Conservation (phyloP, 2,329 filamentous ascomycete species). For the Microdochium paspali region DNA sequence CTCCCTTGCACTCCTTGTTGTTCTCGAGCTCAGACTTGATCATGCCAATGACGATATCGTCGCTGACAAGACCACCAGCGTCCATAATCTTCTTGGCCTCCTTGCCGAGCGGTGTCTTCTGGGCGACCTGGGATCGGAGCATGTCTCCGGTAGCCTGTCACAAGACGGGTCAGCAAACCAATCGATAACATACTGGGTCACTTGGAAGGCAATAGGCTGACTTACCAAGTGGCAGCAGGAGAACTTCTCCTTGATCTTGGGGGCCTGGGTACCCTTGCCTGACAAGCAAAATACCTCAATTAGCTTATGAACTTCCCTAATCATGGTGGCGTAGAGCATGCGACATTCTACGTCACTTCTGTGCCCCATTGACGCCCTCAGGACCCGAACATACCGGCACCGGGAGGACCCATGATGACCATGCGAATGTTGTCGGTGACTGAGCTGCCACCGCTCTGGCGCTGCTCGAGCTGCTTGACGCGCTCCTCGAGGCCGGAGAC, state of each 20-base stretch:
- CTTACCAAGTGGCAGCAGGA: slow-evolving; percentile 92
- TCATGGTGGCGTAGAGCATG: background rate
- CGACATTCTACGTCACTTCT: no score
- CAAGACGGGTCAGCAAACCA: background rate
- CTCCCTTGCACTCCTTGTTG: slow-evolving; percentile 93
- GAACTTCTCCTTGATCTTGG: slow-evolving; percentile 97
- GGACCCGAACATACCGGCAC: slow-evolving; percentile 88
- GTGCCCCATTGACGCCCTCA: no score
- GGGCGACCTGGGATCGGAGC: slow-evolving; percentile 95
- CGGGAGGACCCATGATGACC: slow-evolving; percentile 95
- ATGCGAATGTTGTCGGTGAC: slow-evolving; percentile 70
- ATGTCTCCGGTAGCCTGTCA: slow-evolving; percentile 91
- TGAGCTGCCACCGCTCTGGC: slow-evolving; percentile 49
- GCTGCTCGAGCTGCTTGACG: slow-evolving; percentile 75
- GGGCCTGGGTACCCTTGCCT: slow-evolving; percentile 99
- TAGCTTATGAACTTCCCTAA: no score
- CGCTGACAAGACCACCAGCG: slow-evolving; percentile 90
- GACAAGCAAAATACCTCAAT: slow-evolving; percentile 5
- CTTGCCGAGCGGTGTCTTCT: slow-evolving; percentile 88
- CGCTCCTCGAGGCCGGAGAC: slow-evolving; percentile 77
- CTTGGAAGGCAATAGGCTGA: slow-evolving; percentile 3
- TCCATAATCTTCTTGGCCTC: slow-evolving; percentile 99
- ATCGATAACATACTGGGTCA: background rate
- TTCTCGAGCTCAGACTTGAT: slow-evolving; percentile 93
- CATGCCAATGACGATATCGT: slow-evolving; percentile 99